These are phyloP conservation scores for Kalanchoe fedtschenkoi DNA, from an alignment of 164 flowering plant species.

Conservation along the genomic window DNA sequence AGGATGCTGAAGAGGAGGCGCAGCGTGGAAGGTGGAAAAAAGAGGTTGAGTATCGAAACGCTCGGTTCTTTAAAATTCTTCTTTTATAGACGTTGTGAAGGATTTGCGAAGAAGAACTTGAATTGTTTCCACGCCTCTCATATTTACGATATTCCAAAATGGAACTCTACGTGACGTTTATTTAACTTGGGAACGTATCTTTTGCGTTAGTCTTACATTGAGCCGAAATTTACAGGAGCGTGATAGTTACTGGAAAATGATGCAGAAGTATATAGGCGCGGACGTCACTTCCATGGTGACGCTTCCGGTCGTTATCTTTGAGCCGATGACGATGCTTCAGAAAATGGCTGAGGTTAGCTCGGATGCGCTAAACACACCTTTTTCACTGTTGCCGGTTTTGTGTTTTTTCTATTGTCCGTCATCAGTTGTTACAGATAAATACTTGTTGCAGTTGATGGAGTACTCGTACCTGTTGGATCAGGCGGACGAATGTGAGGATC, in stretches of 20 bases:
- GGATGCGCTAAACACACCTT: background rate
- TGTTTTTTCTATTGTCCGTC: background rate
- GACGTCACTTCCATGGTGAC: conserved; percentile 89
- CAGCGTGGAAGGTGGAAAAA: conserved; percentile 19
- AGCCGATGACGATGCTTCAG: conserved; percentile 89
- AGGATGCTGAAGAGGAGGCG: conserved; percentile 24
- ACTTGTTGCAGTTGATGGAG: conserved; percentile 61
- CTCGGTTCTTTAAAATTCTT: background rate
- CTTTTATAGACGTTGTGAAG: too few species aligned
- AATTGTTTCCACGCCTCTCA: too few species aligned
- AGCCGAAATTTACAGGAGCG: conserved; percentile 33
- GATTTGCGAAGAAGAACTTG: too few species aligned
- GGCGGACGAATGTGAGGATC: conserved; percentile 91
- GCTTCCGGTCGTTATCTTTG: conserved; percentile 79
- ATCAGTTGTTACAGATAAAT: conserved; percentile 1
- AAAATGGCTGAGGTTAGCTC: conserved; percentile 77
- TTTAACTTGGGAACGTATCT: background rate
- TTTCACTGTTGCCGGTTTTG: background rate
- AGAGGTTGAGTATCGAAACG: conserved; percentile 10
- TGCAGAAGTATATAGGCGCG: conserved; percentile 77
- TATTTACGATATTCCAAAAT: too few species aligned
- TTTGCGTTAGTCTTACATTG: background rate
- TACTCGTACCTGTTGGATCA: conserved; percentile 67
- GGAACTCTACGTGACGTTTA: too few species aligned
- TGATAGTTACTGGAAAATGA: conserved; percentile 80